These are phyloP conservation scores for Colletotrichum sp. DNA, from an alignment of 2,329 filamentous ascomycete species.

Conservation along the genomic window DNA sequence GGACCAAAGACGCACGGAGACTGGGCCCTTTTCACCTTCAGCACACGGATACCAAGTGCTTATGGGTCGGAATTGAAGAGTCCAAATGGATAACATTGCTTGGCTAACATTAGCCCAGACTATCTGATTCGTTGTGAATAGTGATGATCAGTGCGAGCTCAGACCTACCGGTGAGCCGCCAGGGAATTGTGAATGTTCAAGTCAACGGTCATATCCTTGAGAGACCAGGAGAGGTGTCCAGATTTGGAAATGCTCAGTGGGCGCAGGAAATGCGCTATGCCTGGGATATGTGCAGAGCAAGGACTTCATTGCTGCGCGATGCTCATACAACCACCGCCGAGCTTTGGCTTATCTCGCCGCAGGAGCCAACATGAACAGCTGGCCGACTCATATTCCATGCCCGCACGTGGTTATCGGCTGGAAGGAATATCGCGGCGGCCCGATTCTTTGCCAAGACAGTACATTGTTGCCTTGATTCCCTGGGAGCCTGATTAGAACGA, in stretches of 20 bases:
- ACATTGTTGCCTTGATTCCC: background rate
- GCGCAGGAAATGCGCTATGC: background rate
- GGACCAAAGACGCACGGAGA: background rate
- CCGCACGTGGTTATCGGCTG: background rate
- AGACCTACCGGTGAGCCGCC: background rate
- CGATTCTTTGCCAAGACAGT: background rate
- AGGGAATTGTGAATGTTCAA: background rate
- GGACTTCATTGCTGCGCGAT: background rate
- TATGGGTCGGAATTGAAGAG: background rate
- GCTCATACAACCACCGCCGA: background rate
- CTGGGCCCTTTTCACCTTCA: background rate
- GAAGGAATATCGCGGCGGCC: background rate
- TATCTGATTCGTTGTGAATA: background rate
- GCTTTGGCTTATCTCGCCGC: background rate
- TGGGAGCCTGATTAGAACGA: background rate
- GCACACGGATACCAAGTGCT: background rate
- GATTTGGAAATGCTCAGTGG: background rate
- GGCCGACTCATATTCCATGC: background rate
- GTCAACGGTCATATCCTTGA: background rate
- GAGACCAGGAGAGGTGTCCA: background rate
- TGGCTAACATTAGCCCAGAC: background rate
- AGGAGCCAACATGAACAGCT: background rate
- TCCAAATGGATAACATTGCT: background rate
- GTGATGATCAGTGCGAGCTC: background rate
- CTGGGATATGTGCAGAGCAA: background rate